Evolutionary conservation across 148 eudicot genomes (phyloP), one percentile per base, ranked within the genome.

Genomic region (Rheum nobile): DNA sequence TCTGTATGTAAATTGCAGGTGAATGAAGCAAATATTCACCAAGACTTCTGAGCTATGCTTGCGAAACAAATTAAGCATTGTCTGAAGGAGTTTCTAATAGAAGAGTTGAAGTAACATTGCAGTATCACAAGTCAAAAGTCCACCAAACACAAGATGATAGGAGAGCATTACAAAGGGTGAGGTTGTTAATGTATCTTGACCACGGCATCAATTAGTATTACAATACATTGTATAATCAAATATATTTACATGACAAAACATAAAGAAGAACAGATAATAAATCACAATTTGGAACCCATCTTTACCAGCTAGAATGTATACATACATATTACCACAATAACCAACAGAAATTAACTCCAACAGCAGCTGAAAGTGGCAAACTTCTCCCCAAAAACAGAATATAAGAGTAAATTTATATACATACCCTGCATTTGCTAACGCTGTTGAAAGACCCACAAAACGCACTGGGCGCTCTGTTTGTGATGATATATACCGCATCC

Each of bases 401-500:
- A 59, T 19, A 59, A 4, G 16, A 67, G 31, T 19, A 17, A 41
- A 19, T n/a, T 24, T 34, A 34, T 65, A 34, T 65, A 32, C 39
- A 34, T 16, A 65, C 70, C 89, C 91, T 69, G 98, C 98, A 86
- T 95, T 95, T 74, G 97, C 97, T 76, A 95, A 87, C 67, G 98
- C 98, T 73, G 98, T 95, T 83, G 98, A 95, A 74, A 95, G 88
- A 52, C 97, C 98, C 75, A 95, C 93, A 86, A 95, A 95, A 38
- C 97, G 91, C 80, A 95, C 92, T 52, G 87, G 76, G 29, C 91
- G 90, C 75, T 95, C 98, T 28, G 97, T 91, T 70, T 95, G 98
- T 39, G 98, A 91, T 76, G 98, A 95, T 85, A 95, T 95, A 84
- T 95, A 95, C 80, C 97, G 90, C 97, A 91, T 95, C 84, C 98